Evolutionary conservation across 371 early-diverging fungal species (phyloP), one percentile per base, ranked within the genome.

Genomic region (Gilbertella persicaria): DNA sequence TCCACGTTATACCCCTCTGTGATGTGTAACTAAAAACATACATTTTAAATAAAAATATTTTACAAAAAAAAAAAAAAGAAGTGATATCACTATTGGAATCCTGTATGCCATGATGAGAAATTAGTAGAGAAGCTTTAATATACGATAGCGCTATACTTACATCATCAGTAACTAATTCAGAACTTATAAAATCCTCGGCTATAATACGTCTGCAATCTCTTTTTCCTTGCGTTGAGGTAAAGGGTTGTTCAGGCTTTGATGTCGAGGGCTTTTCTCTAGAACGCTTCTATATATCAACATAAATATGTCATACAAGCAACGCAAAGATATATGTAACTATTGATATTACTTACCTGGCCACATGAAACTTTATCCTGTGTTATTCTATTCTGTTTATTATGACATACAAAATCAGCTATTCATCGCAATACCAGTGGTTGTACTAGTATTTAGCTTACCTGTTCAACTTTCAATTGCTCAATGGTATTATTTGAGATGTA

Each of bases 81-180:
- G 45, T 21, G 26, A 19, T 45, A 45, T 45, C 20, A 53, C 46
- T 26, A 38, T 39, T 45, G 46, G 20, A 45, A 53, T 45, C 55
- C 23, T 54, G 41, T 33, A 54, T 40, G 33, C 41, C 47, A 54
- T 54, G 33, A 54, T 46, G 45, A n/a, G 46, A 40, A 21, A 46
- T 46, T 46, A 30, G 47, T 33, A 10, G 38, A 45, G 45, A 45
- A 45, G 45, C 39, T 38, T 53, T 29, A 44, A 53, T 13, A 45
- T 14, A 46, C 14, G 39, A 46, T 46, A 47, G 40, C 16, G 46
- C 8, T 54, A 46, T 54, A 54, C 46, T 54, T 54, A 54, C 44
- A 41, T 9, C 7, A 46, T 46, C 54, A 54, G 54, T 40, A 46
- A 40, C 46, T 54, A 46, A 23, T 54, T 54, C 54, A 54, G 47